phyloP scores from a whole-genome alignment of 2,329 filamentous ascomycete species.

The Fusarium buharicum region DNA sequence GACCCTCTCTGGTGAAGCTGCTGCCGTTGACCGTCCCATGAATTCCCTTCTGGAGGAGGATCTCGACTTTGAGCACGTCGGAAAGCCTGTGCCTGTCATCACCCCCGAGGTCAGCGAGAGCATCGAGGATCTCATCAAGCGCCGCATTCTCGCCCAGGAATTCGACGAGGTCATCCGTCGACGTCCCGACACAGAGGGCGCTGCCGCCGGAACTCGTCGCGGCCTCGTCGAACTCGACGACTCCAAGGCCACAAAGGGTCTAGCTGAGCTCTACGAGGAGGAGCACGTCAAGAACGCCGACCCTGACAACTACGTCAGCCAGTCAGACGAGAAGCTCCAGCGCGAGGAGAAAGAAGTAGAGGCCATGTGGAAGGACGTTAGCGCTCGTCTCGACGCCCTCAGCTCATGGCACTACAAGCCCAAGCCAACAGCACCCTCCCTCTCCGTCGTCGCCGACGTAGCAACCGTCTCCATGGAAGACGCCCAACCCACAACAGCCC shows the following conservation, averaged over 20 bases:
- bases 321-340: conserved; percentile 81
- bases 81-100: conserved; percentile 94
- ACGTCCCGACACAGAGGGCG: conserved; percentile 76
- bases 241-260: conserved; percentile 83
- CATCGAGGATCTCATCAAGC: conserved; percentile 94
- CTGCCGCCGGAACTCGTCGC: conserved; percentile 69
- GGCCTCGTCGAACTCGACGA: conserved; percentile 86
- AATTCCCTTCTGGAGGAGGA: conserved; percentile 96
- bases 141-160: conserved; percentile 86
- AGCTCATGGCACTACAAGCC: conserved; percentile 97
- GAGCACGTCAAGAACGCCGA: conserved; percentile 84
- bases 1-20: conserved; percentile 89
- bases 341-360: conserved; percentile 87
- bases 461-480: conserved; percentile 96
- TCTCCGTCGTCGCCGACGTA: conserved; percentile 89
- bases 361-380: conserved; percentile 83
- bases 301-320: conserved; percentile 81
- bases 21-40: conserved; percentile 80
- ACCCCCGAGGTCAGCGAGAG: conserved; percentile 90
- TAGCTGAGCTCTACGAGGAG: conserved; percentile 94
- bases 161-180: conserved; percentile 92
- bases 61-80: conserved; percentile 92
- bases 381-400: conserved; percentile 83
- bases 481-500: conserved; percentile 84
- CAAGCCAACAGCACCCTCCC: conserved; percentile 80